phyloP scores from a whole-genome alignment of 2,329 filamentous ascomycete genomes.

The Nigrospora osmanthi region DNA sequence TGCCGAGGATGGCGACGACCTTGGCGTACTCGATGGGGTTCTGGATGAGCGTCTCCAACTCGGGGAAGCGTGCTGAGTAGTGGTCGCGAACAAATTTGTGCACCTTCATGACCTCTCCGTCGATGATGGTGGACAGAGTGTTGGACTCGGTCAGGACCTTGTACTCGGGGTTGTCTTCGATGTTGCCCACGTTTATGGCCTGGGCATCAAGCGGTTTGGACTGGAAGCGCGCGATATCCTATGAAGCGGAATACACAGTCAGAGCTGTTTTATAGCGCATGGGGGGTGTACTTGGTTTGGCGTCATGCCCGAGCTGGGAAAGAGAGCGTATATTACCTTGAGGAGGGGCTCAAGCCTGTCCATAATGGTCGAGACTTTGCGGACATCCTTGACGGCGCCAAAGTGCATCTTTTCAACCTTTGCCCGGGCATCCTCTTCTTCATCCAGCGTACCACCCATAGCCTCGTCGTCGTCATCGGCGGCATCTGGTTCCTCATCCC shows the following conservation, averaged over 20 bases:
- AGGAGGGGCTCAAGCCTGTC: constrained; percentile 73
- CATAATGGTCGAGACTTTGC: constrained; percentile 73
- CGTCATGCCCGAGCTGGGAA: constrained; percentile 7
- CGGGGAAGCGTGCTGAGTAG: constrained; percentile 88
- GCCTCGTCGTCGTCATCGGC: constrained; percentile 55
- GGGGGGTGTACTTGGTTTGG: constrained; percentile 55
- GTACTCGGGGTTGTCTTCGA: constrained; percentile 90
- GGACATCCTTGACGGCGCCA: constrained; percentile 65
- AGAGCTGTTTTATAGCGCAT: constrained; percentile 54
- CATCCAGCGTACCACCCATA: constrained; percentile 44
- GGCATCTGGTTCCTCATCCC: constrained; percentile 44
- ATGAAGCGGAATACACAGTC: constrained; percentile 47
- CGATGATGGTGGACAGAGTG: constrained; percentile 82
- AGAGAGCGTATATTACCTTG: constrained; percentile 54
- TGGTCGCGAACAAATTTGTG: constrained; percentile 97
- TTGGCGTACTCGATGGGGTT: constrained; percentile 94
- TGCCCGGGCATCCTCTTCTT: constrained; percentile 64
- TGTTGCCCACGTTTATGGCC: constrained; percentile 64
- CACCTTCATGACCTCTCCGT: constrained; percentile 83
- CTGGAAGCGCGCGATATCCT: constrained; percentile 78
- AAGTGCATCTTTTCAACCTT: constrained; percentile 80
- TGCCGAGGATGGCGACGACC: constrained; percentile 86
- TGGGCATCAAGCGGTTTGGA: constrained; percentile 57
- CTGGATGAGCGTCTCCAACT: constrained; percentile 81
- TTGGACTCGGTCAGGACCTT: constrained; percentile 83